These are phyloP conservation scores for Beauveria caledonica DNA, from an alignment of 2,329 filamentous ascomycete species.

Conservation along the genomic window DNA sequence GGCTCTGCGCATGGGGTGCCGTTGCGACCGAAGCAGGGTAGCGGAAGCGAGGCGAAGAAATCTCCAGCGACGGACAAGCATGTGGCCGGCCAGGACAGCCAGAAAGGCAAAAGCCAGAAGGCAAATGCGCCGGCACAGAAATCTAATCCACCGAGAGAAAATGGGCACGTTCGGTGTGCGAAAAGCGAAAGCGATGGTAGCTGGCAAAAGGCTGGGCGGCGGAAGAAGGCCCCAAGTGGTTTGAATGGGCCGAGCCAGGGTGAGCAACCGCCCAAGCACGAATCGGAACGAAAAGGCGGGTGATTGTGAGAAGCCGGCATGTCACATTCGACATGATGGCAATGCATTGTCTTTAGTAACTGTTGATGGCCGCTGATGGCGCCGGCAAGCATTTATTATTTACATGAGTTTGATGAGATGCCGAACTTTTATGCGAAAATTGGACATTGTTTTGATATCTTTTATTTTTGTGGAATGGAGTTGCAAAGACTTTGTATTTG, in stretches of 20 bases:
- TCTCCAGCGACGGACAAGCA: slow-evolving; percentile 17
- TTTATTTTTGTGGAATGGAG: slow-evolving; percentile 9
- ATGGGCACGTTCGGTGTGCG: slow-evolving; percentile 44
- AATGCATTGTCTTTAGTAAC: background rate
- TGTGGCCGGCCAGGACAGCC: slow-evolving; percentile 9
- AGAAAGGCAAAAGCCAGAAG: slow-evolving; percentile 21
- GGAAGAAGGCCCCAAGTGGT: slow-evolving; percentile 37
- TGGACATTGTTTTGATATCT: slow-evolving; percentile 11
- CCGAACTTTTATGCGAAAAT: background rate
- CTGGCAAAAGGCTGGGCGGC: slow-evolving; percentile 50
- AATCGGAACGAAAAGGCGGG: slow-evolving; percentile 55
- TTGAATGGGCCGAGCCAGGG: slow-evolving; percentile 27
- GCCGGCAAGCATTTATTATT: background rate
- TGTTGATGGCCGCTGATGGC: background rate
- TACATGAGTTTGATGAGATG: slow-evolving; percentile 2
- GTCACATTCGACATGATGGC: background rate
- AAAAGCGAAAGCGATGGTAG: slow-evolving; percentile 47
- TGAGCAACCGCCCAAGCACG: slow-evolving; percentile 50
- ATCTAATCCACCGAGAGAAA: slow-evolving; percentile 28
- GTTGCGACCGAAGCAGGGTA: background rate
- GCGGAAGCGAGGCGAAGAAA: slow-evolving; percentile 18
- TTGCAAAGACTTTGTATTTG: slow-evolving; percentile 9
- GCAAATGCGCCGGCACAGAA: slow-evolving; percentile 25
- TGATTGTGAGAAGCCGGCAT: slow-evolving; percentile 25
- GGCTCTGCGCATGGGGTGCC: background rate